Percentiles rank a stretch among this genome's conserved stretches.
Evolutionary conservation across 208 protist genomes (phyloP).

Genomic region (Acanthamoeba healyi): DNA sequence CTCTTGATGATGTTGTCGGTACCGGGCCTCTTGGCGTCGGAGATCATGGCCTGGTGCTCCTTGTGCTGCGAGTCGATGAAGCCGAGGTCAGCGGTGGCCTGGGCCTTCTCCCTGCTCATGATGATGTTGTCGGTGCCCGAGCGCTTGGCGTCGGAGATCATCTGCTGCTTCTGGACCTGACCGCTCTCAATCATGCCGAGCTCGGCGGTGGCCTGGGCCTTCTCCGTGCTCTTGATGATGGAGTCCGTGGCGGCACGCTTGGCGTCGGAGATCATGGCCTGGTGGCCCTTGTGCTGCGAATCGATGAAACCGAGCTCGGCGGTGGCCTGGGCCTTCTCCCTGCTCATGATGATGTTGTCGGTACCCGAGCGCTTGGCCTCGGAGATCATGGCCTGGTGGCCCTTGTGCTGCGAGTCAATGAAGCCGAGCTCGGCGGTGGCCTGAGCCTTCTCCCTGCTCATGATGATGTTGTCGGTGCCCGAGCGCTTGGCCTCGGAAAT

Average conservation of each 20-base stretch:
- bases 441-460: slow-evolving; percentile 29
- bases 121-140: slow-evolving; percentile 45
- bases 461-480: slow-evolving; percentile 64
- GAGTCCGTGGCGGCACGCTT: slow-evolving; percentile 30
- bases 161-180: not conserved
- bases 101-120: slow-evolving; percentile 26
- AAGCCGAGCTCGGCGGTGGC: slow-evolving; percentile 66
- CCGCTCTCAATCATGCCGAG: slow-evolving; percentile 14
- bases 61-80: slow-evolving; percentile 55
- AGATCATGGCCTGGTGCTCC: slow-evolving; percentile 50
- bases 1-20: slow-evolving; percentile 58
- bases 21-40: slow-evolving; percentile 49
- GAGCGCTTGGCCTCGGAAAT: slow-evolving; percentile 51
- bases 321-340: slow-evolving; percentile 53
- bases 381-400: slow-evolving; percentile 49
- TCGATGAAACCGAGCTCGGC: slow-evolving; percentile 65
- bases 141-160: slow-evolving; percentile 72
- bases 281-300: not conserved
- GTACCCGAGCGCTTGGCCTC: slow-evolving; percentile 18
- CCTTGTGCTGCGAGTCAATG: slow-evolving; percentile 6
- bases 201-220: slow-evolving; percentile 49
- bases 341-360: slow-evolving; percentile 67
- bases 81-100: slow-evolving; percentile 58
- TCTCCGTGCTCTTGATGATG: slow-evolving; percentile 56
- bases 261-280: slow-evolving; percentile 64